Percentiles rank a stretch among this genome's conserved stretches.
phyloP scores from a whole-genome alignment of 768 basidiomycete genomes.

The Lactarius sanguifluus region DNA sequence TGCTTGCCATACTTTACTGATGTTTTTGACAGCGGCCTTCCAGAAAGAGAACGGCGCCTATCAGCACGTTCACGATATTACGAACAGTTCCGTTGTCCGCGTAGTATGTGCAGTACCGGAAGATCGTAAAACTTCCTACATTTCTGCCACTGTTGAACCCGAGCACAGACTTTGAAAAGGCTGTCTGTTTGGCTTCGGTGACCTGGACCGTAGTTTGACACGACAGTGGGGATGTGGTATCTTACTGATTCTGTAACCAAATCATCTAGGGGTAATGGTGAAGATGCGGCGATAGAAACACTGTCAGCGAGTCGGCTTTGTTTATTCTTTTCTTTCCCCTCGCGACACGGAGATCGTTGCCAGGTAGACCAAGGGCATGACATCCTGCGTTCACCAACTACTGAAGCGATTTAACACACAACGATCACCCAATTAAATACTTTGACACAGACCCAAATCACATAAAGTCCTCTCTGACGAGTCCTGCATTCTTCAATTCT shows the following conservation, averaged over 20 bases:
- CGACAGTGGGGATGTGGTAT: neutral
- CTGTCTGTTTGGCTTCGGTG: neutral
- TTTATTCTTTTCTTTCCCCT: neutral
- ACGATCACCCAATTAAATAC: neutral
- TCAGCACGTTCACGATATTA: neutral
- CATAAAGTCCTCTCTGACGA: slow-evolving; percentile 10
- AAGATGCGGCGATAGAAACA: slow-evolving; percentile 4
- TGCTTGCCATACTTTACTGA: too few relatives aligned
- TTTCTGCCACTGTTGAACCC: neutral
- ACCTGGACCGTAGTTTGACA: neutral
- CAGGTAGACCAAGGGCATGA: slow-evolving; percentile 1
- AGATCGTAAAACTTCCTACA: neutral
- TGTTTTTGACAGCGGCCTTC: neutral
- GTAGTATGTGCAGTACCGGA: neutral
- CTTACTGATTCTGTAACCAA: neutral
- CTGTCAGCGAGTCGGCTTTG: neutral
- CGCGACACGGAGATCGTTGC: slow-evolving; percentile 5
- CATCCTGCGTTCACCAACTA: neutral
- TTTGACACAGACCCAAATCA: neutral
- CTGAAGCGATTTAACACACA: neutral
- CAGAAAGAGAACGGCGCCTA: neutral
- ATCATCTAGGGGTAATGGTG: neutral
- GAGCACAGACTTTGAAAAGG: neutral
- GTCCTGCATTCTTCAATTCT: neutral
- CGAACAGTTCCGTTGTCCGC: neutral